Evolutionary conservation across 768 basidiomycete genomes (phyloP), one percentile per base, ranked within the genome.

Genomic region (Filobasidium floriforme): DNA sequence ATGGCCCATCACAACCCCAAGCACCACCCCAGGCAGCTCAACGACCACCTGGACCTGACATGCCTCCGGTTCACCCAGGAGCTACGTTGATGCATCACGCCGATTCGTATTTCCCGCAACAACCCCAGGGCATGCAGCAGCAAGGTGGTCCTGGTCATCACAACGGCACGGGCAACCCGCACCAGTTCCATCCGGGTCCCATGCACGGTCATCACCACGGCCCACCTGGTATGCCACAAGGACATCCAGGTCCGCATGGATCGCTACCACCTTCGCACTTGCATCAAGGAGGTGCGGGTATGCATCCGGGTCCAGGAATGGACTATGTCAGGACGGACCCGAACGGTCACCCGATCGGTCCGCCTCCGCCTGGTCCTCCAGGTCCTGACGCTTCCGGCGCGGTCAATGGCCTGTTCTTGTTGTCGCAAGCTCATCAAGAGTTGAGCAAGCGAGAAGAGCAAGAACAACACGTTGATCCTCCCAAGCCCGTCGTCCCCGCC

Each of bases 401-500:
- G 62, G 88, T 91, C 61, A 96, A 94, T 75, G 92, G 93, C 29
- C 85, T 97, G 55, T 97, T 93, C 81, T 82, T 97, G 59, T 86
- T 97, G 62, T 88, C 87, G 0, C 92, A 97, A 80, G 93, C 92
- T 29, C 92, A 96, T 76, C 92, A 96, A 77, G 92, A 94, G 82
- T 85, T 96, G 67, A 90, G 89, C 43, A 94, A 93, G 81, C 86
- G 90, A n/a, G 92, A 94, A 79, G 89, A 90, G 76, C 86, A 70
- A 84, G 85, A 59, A 80, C 55, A 64, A 80, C 65, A 80, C 76
- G 63, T 55, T 41, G 64, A 28, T 12, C n/a, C 41, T 19, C n/a
- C 44, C 29, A 24, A 49, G 29, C 22, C 51, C 22, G 59, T 28
- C 15, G 61, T 18, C 62, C 7, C 41, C 37, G 18, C n/a, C 11